A percentile compares a stretch with the other conserved stretches of the same genome.
phyloP scores from a whole-genome alignment of 2,329 filamentous ascomycete genomes.

The Colletotrichum tropicale region DNA sequence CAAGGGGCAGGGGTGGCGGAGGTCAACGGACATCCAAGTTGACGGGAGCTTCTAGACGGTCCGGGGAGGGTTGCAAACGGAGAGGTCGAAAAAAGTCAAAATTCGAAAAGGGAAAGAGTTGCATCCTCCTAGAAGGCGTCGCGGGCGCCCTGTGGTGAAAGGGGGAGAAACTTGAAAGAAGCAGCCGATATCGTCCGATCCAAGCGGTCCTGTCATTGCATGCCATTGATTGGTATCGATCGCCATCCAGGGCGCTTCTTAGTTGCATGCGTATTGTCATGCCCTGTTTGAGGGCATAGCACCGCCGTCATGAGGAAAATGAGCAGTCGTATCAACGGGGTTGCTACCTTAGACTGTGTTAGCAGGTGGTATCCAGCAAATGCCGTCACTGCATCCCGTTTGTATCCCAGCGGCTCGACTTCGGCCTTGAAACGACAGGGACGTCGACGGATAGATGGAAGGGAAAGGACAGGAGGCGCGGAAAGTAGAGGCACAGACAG shows the following conservation, averaged over 20 bases:
- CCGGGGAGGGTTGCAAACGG: slow-evolving; percentile 17
- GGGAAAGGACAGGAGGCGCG: not conserved
- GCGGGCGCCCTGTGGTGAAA: slow-evolving; percentile 5
- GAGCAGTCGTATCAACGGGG: not conserved
- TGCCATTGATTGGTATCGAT: not conserved
- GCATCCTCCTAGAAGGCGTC: not conserved
- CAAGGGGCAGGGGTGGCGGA: slow-evolving; percentile 8
- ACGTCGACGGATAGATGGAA: not conserved
- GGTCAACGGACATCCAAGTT: not conserved
- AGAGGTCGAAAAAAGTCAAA: slow-evolving; percentile 8
- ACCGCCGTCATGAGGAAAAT: not conserved
- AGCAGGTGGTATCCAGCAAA: not conserved
- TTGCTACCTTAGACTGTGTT: not conserved
- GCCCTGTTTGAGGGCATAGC: not conserved
- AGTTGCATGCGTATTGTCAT: not conserved
- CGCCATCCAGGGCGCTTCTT: slow-evolving; percentile 7
- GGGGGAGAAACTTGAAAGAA: not conserved
- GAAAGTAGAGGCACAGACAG: not conserved
- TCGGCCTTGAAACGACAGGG: not conserved
- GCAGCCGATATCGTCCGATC: not conserved
- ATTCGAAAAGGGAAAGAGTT: slow-evolving; percentile 16
- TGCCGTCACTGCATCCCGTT: not conserved
- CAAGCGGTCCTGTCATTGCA: not conserved
- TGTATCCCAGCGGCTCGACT: not conserved
- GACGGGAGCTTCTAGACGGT: slow-evolving; percentile 5